Evolutionary conservation across 2,329 filamentous ascomycete species (phyloP).

Genomic region (Diaporthe amygdali): DNA sequence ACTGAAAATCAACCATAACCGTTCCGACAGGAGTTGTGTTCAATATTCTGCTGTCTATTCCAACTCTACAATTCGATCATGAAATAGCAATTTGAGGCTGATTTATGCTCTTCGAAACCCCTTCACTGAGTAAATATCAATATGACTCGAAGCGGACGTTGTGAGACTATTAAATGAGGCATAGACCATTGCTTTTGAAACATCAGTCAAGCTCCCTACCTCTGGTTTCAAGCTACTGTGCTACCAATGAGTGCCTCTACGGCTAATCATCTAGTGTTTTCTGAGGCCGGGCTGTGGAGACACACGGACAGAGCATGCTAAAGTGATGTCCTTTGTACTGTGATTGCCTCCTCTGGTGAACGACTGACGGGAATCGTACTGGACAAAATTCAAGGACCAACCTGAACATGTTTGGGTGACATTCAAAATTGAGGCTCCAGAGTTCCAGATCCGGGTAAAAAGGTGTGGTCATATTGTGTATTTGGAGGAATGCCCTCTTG

Average conservation of each 20-base stretch:
- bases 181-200: no score
- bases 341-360: background rate
- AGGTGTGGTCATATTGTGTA: background rate
- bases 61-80: background rate
- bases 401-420: no score
- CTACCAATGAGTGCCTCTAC: background rate
- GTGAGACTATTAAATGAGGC: no score
- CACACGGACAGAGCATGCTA: background rate
- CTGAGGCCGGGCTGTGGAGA: no score
- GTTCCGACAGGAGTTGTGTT: background rate
- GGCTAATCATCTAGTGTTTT: no score
- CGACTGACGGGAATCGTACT: background rate
- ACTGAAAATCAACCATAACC: background rate
- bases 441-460: background rate
- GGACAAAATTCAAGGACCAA: background rate
- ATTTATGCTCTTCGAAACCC: no score
- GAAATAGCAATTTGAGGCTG: no score
- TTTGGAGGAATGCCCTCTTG: background rate
- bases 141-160: no score
- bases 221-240: no score
- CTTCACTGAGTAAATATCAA: no score
- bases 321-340: background rate
- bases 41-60: background rate
- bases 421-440: background rate
- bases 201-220: no score